Evolutionary conservation across 768 basidiomycete species (phyloP).

Genomic region (Trametes meyenii): DNA sequence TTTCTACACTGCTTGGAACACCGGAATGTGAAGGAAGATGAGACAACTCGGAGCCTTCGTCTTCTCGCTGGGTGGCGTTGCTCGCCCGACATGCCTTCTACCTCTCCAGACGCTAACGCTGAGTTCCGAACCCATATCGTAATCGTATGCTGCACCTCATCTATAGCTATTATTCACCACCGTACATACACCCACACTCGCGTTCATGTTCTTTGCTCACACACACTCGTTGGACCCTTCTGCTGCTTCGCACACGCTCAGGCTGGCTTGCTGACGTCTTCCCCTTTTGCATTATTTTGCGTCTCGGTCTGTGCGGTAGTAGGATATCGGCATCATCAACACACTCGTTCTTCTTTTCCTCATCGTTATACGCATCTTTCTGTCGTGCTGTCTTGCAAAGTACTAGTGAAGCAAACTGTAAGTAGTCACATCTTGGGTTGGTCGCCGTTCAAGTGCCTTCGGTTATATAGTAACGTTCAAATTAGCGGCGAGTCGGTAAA

Average conservation of each 20-base stretch:
- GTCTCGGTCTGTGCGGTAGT: slow-evolving; percentile 5
- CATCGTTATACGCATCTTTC: neutral
- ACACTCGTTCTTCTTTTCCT: neutral
- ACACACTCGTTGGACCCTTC: slow-evolving; percentile 22
- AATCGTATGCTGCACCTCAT: slow-evolving; percentile 30
- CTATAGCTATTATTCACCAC: slow-evolving; percentile 29
- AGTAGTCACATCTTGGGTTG: no score
- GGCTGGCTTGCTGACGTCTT: slow-evolving; percentile 10
- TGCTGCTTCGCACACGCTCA: slow-evolving; percentile 4
- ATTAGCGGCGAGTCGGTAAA: no score
- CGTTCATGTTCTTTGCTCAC: slow-evolving; percentile 4
- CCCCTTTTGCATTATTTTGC: neutral
- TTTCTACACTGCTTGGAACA: neutral
- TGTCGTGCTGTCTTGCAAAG: neutral
- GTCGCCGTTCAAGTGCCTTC: no score
- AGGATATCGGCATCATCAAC: slow-evolving; percentile 1
- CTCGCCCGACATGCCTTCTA: slow-evolving; percentile 22
- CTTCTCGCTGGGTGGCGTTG: slow-evolving; percentile 1
- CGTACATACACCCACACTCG: slow-evolving; percentile 16
- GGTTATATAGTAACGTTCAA: no score
- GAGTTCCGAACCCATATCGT: slow-evolving; percentile 1
- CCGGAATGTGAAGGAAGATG: neutral
- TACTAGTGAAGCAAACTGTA: neutral
- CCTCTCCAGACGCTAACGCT: slow-evolving; percentile 17
- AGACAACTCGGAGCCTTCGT: neutral